Percentiles rank a stretch among this genome's conserved stretches.
These are phyloP conservation scores for Botryotinia narcissicola DNA, from an alignment of 2,329 filamentous ascomycete genomes.

Conservation along the genomic window DNA sequence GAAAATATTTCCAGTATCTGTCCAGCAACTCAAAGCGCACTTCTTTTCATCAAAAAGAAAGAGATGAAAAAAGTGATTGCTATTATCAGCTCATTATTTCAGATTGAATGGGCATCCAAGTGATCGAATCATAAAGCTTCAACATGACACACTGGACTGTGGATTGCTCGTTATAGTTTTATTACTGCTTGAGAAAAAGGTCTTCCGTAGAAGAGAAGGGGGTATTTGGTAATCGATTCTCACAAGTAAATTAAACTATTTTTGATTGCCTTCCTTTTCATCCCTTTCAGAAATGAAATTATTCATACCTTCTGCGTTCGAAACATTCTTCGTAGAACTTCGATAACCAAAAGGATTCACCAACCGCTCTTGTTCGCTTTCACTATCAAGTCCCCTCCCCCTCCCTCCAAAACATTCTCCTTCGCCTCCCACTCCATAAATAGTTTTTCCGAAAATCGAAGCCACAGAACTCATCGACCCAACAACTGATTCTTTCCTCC, in stretches of 20 bases:
- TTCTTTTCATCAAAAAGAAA: not conserved
- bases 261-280: too few species aligned
- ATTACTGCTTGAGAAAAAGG: not conserved
- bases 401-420: slow-evolving; percentile 18
- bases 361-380: slow-evolving; percentile 49
- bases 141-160: not conserved
- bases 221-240: not conserved
- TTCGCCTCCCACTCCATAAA: slow-evolving; percentile 30
- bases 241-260: too few species aligned
- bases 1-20: not conserved
- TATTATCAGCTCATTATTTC: not conserved
- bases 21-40: too few species aligned
- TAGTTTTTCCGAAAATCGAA: slow-evolving; percentile 38
- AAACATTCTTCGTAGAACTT: too few species aligned
- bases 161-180: fast-evolving
- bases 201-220: not conserved
- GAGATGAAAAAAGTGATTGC: not conserved
- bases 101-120: not conserved
- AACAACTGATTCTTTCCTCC: slow-evolving; percentile 27
- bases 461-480: slow-evolving; percentile 41
- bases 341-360: slow-evolving; percentile 20
- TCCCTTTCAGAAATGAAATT: too few species aligned
- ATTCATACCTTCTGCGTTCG: too few species aligned
- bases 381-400: slow-evolving; percentile 38
- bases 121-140: not conserved